Base-by-base conservation (phyloP, 768 basidiomycete species). In the Leccinum ochraceum region DNA sequence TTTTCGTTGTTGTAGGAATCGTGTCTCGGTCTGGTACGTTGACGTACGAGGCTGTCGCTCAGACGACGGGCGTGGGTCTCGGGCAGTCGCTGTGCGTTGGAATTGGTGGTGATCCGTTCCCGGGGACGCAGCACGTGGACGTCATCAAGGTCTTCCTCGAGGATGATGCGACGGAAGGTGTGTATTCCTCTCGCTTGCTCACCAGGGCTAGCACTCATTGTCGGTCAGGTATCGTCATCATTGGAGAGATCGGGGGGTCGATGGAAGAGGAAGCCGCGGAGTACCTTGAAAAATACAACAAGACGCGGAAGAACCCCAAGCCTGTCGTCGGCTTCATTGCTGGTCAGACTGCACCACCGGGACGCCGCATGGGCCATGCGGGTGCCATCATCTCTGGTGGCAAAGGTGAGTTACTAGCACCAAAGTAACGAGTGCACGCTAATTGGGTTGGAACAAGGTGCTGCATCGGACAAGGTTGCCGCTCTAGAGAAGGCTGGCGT, bases 221-320 rank as follows among this genome's bases (percentile, higher is more conserved):
- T 39, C 26, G 20, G 51, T 13, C 46, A 94, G 92, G 95, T 67
- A 95, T 99, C 65, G 96, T 99, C 63, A 81, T 98, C 63, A 99
- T 99, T 68, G 97, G 97, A 62, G 97, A 99, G 79, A 99, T 99
- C 67, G 97, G 97, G 64, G 97, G 97, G 22, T 90, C 93, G 8
- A 97, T 98, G 96, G 97, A 99, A 78, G 97, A 99, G 76, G 96
- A 98, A 65, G 97, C 97, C 7, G 97, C 97, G 6, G 97, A 95
- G 67, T 98, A 96, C 77, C 80, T 99, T 58, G 90, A 92, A 73
- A 82, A 84, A 75, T 89, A 92, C 81, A 99, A 99, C 82, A 92
- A 93, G 78, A 94, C 89, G 28, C 84, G 91, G 56, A 76, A 76
- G 58, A 80, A 87, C 65, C 93, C 93, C 59, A 99, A 99, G 77